Base-by-base conservation (phyloP, 2,329 filamentous ascomycete species). In the Phialophora expanda region DNA sequence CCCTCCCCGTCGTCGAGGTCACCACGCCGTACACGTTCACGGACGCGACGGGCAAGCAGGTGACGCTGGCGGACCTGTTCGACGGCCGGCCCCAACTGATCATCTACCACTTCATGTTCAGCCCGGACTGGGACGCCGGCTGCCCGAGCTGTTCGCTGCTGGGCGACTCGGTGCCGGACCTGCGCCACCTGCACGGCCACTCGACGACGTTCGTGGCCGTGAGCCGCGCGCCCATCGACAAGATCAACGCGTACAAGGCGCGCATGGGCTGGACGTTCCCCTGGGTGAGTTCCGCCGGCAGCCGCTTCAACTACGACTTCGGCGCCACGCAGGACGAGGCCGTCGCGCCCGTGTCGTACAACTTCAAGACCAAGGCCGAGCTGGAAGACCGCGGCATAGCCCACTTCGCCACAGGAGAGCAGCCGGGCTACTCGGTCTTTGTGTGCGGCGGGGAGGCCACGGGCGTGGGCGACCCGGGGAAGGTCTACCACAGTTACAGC, bases 31-130 rank as follows among this genome's bases (percentile, higher is more conserved):
- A 78, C 70, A 74, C 67, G 17, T 81, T 82, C 68, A 72, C 59
- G 12, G 44, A 58, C 12, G 67, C 54, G 24, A 28, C 61, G 5
- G 38, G 44, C 20, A 61, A 62, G 24, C 38, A 60, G 26, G 69
- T 72, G 32, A 71, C 55, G 17, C 70, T 75, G 12, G 32, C 51
- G 1, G 72, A 75, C 38, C 71, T 75, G 20, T 75, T 75, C 67
- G 67, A 67, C 38, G 71, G 71, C 28, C 73, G 71, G 34, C 63
- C 71, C 8, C 74, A 75, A 50, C 70, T 75, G 7, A 74, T 75
- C 53, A 65, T 83, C 41, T 82, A 82, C 69, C 80, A 83, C 71
- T 82, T 82, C 75, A 83, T 83, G 81, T 80, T 82, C 62, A 72
- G 68, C 1, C 78, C 78, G 1, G 71, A 73, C 12, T 69, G 74